phyloP scores from a whole-genome alignment of 1,139 yeast genomes.

The Blastobotrys persicus region DNA sequence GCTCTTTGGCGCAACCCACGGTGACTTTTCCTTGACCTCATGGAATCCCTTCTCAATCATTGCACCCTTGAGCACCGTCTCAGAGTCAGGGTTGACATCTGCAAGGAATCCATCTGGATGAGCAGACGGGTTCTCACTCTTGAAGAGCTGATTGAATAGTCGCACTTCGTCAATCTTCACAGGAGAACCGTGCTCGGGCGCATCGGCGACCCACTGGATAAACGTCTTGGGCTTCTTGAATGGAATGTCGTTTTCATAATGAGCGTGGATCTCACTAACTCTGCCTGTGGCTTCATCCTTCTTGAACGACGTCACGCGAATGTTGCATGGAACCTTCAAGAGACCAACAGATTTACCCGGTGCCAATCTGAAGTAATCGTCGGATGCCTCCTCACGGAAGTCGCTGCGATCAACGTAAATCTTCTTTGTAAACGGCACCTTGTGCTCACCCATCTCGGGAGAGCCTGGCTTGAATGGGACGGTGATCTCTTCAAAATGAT shows the following conservation, averaged over 20 bases:
- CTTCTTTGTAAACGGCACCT: slow-evolving; percentile 69
- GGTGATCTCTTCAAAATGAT: slow-evolving; percentile 62
- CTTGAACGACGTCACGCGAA: slow-evolving; percentile 69
- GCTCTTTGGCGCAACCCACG: slow-evolving; percentile 60
- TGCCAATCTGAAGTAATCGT: slow-evolving; percentile 80
- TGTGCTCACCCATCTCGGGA: slow-evolving; percentile 70
- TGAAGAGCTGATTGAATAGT: slow-evolving; percentile 82
- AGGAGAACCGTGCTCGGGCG: slow-evolving; percentile 59
- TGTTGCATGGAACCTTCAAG: slow-evolving; percentile 82
- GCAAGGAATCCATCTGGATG: slow-evolving; percentile 85
- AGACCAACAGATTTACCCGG: slow-evolving; percentile 97
- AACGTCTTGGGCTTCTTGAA: slow-evolving; percentile 85
- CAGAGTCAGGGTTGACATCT: slow-evolving; percentile 80
- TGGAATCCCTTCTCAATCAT: slow-evolving; percentile 76
- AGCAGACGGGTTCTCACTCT: slow-evolving; percentile 85
- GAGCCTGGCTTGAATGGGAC: slow-evolving; percentile 91
- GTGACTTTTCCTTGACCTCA: slow-evolving; percentile 66
- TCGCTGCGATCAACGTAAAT: slow-evolving; percentile 85
- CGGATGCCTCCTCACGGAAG: slow-evolving; percentile 60
- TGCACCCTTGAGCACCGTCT: slow-evolving; percentile 61
- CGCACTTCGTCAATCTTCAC: slow-evolving; percentile 71
- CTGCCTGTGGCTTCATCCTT: slow-evolving; percentile 57
- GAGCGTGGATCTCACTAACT: slow-evolving; percentile 68
- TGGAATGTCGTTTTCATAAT: slow-evolving; percentile 66
- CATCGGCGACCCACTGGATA: slow-evolving; percentile 93